phyloP scores from a whole-genome alignment of 306 rosid genomes.

The Crataegus laevigata region DNA sequence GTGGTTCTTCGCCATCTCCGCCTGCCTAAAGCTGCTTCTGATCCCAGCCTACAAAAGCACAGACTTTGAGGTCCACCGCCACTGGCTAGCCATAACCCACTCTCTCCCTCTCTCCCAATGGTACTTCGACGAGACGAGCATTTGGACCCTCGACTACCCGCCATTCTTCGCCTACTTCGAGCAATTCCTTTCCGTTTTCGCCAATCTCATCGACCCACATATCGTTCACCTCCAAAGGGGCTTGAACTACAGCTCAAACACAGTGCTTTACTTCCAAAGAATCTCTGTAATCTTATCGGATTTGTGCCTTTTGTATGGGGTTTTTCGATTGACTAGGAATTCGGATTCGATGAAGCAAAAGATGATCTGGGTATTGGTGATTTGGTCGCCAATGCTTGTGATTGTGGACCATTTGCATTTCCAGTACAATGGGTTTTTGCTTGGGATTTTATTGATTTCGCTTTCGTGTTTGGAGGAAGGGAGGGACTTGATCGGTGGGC shows the following conservation, averaged over 20 bases:
- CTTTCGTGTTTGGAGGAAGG: constrained; percentile 82
- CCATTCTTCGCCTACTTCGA: constrained; percentile 81
- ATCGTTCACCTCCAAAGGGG: constrained; percentile 68
- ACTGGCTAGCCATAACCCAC: constrained; percentile 77
- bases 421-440: constrained; percentile 88
- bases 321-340: constrained; percentile 41
- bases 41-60: constrained; percentile 77
- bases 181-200: constrained; percentile 51
- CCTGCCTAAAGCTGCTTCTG: constrained; percentile 70
- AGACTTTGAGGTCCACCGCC: constrained; percentile 86
- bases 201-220: constrained; percentile 55
- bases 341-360: constrained; percentile 45
- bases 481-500: constrained; percentile 79
- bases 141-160: constrained; percentile 90
- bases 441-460: constrained; percentile 78
- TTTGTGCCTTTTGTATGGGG: constrained; percentile 64
- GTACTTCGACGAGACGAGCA: constrained; percentile 81
- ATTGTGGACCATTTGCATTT: constrained; percentile 88
- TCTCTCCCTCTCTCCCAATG: constrained; percentile 82
- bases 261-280: constrained; percentile 62
- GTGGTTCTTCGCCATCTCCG: constrained; percentile 60
- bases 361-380: constrained; percentile 53
- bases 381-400: constrained; percentile 91
- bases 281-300: constrained; percentile 57
- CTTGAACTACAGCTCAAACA: constrained; percentile 43